Evolutionary conservation across 257 asterid species (phyloP), one percentile per base, ranked within the genome.

Genomic region (Solanum sejunctum): DNA sequence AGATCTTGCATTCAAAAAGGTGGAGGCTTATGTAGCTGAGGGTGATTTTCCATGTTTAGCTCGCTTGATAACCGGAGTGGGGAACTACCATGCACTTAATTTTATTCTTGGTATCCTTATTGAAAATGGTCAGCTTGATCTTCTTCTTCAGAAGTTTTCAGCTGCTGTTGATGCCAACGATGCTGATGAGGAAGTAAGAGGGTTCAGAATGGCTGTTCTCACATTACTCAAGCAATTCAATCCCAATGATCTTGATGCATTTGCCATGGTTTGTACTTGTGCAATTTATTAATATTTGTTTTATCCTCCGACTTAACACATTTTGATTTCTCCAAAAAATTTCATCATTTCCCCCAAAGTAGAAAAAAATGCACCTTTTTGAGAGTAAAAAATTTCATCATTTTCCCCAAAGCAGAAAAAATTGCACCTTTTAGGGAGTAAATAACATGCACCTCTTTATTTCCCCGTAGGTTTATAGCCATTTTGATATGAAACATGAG

Each of bases 41-140:
- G 98, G 97, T 58, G 99, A 97, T 86, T 97, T 97, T 91, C 88
- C 98, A 39, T 97, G 99, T 87, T 92, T 95, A 87, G 99, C 99
- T 87, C 99, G 99, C 84, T 86, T 97, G 93, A 91, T 97, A 80
- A 97, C 98, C 3, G 99, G 99, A 90, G 98, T 95, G 66, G 99
- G 99, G 86, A 95, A 95, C 89, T 95, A 92, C 88, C 97, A 97
- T 84, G 93, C 99, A 2, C 96, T 97, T 84, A 92, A 93, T 88
- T 97, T 97, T 88, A 97, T 97, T 85, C 98, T 97, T 15, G 97
- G 97, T 84, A 93, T 97, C 85, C 97, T 97, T 49, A 94, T 97
- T 79, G 99, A 95, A 86, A 97, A 95, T 54, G 98, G 97, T 39
- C 99, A 94, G 88, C 90, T 97, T 84, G 98, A 97, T 89, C 98